phyloP scores from a whole-genome alignment of 345 rosid species.

The Murraya paniculata region DNA sequence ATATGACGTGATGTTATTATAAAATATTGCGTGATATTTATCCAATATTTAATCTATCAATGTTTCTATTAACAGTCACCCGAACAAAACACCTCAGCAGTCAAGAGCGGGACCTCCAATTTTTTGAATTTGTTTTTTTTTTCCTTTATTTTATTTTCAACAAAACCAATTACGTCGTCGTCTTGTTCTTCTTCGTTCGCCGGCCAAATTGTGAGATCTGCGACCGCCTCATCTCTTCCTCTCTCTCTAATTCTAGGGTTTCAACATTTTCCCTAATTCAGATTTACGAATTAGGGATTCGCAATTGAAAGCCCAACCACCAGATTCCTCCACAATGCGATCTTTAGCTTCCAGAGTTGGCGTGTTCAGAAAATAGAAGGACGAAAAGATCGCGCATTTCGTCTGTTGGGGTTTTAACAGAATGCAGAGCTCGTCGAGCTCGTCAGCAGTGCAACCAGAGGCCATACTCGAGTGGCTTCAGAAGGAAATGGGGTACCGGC shows the following conservation, averaged over 20 bases:
- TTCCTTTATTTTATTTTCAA: neutral
- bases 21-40: too few relatives aligned
- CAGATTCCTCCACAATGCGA: neutral
- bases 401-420: neutral
- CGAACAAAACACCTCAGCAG: neutral
- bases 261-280: neutral
- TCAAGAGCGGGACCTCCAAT: slow-evolving; percentile 5
- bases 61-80: neutral
- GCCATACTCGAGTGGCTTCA: slow-evolving; percentile 79
- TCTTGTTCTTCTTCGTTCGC: neutral
- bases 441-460: slow-evolving; percentile 55
- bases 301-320: neutral
- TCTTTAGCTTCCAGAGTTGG: neutral
- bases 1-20: too few relatives aligned
- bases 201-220: slow-evolving; percentile 8
- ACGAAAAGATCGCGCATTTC: neutral
- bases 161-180: slow-evolving; percentile 3
- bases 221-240: neutral
- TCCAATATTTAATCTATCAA: too few relatives aligned
- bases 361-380: neutral
- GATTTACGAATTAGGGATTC: neutral
- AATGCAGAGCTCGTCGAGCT: slow-evolving; percentile 46
- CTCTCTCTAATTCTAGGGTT: slow-evolving; percentile 1
- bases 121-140: neutral
- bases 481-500: slow-evolving; percentile 86